Percentiles rank a stretch among this genome's conserved stretches.
phyloP scores from a whole-genome alignment of 108 stramenopile species.

The Cyclotella kingstonii region DNA sequence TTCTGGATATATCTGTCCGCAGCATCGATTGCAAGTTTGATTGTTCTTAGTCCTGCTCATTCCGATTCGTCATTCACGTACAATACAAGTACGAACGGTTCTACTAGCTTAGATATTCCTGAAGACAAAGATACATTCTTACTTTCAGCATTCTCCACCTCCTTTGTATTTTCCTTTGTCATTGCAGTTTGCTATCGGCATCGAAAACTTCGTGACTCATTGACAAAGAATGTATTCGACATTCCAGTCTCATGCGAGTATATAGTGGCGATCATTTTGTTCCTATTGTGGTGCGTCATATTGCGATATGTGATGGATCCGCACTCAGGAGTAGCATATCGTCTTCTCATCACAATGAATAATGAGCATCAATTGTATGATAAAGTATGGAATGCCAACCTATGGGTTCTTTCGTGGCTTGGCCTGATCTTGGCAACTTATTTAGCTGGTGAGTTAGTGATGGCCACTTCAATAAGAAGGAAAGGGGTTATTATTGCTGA shows the following conservation, averaged over 20 bases:
- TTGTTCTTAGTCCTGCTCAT: constrained; percentile 7
- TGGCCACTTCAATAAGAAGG: constrained; percentile 20
- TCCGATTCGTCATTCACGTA: not conserved
- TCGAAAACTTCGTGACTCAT: constrained; percentile 17
- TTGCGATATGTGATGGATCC: constrained; percentile 27
- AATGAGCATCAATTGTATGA: constrained; percentile 1
- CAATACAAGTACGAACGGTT: constrained; percentile 1
- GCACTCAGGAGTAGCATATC: constrained; percentile 10
- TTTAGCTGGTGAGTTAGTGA: constrained; percentile 30
- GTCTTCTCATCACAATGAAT: constrained; percentile 3
- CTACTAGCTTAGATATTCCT: not conserved
- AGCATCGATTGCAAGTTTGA: constrained; percentile 17
- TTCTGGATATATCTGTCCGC: constrained; percentile 27
- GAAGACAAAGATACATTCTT: constrained; percentile 9
- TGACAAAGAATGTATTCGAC: constrained; percentile 11
- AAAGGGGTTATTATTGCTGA: constrained; percentile 2
- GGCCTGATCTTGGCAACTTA: constrained; percentile 16
- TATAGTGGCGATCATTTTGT: constrained; percentile 9
- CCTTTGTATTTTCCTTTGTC: constrained; percentile 12
- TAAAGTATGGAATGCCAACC: constrained; percentile 28
- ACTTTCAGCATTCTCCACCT: constrained; percentile 14
- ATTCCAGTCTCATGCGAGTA: constrained; percentile 20
- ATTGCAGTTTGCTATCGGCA: constrained; percentile 26
- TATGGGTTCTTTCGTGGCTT: constrained; percentile 27
- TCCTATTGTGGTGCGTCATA: constrained; percentile 27